These are phyloP conservation scores for Hortaea werneckii DNA, from an alignment of 2,329 filamentous ascomycete species.

Conservation along the genomic window DNA sequence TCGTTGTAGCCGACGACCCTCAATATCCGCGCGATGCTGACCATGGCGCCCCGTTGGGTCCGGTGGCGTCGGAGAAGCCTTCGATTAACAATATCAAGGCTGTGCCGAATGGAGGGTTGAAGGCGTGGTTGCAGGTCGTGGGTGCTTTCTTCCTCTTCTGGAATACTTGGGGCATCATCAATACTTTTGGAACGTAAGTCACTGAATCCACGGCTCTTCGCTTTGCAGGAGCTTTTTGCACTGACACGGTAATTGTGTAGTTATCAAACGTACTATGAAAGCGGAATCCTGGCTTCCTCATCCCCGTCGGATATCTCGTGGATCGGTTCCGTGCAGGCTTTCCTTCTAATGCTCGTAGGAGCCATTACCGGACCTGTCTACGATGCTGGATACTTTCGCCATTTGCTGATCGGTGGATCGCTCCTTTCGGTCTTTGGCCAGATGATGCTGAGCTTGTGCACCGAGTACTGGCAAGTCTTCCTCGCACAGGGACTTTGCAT, in stretches of 20 bases:
- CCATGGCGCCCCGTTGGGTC: constrained; percentile 8
- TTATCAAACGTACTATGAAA: constrained; percentile 42
- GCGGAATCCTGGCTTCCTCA: constrained; percentile 28
- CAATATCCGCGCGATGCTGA: too few relatives aligned
- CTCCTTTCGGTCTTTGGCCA: constrained; percentile 39
- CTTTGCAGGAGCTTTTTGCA: too few relatives aligned
- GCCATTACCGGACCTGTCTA: constrained; percentile 40
- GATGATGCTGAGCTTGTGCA: constrained; percentile 42
- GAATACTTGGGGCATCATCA: constrained; percentile 35
- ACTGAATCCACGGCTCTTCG: too few relatives aligned
- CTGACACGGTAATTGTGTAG: too few relatives aligned
- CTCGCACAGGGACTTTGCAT: constrained; percentile 41
- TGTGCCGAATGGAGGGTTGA: constrained; percentile 38
- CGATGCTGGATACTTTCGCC: constrained; percentile 39
- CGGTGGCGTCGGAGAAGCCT: constrained; percentile 17
- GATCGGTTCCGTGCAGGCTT: constrained; percentile 41
- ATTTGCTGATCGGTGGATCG: constrained; percentile 32
- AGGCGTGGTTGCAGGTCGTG: constrained; percentile 40
- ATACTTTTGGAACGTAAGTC: background rate
- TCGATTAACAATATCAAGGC: constrained; percentile 33
- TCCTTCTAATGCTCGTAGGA: constrained; percentile 37
- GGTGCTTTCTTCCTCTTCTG: constrained; percentile 40
- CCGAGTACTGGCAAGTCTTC: constrained; percentile 40
- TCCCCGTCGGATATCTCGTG: constrained; percentile 35
- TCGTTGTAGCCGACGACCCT: constrained; percentile 5